phyloP scores from a whole-genome alignment of 192 early-diverging fungal species.

The Jimgerdemannia flammicorona region DNA sequence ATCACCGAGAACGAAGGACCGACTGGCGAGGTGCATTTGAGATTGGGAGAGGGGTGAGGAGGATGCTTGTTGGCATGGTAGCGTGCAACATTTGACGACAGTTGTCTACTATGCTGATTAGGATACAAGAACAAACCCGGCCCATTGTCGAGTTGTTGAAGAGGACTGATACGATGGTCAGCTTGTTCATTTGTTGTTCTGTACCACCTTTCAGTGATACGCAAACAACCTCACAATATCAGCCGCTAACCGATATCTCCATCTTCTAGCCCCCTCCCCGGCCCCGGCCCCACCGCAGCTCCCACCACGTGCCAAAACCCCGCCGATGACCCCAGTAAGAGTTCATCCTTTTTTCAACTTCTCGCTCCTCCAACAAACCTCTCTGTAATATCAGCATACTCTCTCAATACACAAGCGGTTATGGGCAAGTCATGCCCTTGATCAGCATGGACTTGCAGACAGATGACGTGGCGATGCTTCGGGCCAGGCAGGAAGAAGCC shows the following conservation, averaged over 20 bases:
- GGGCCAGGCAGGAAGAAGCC: conserved; percentile 58
- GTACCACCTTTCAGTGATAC: no score
- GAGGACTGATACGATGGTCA: conserved; percentile 60
- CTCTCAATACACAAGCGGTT: conserved; percentile 27
- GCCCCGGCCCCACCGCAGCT: not conserved
- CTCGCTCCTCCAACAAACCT: no score
- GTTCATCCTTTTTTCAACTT: no score
- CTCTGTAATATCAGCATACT: not conserved
- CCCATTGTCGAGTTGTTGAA: conserved; percentile 72
- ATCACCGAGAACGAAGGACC: conserved; percentile 55
- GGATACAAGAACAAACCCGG: conserved; percentile 64
- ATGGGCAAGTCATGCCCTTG: conserved; percentile 61
- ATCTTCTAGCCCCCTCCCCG: not conserved
- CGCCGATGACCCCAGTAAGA: not conserved
- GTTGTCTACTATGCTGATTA: not conserved
- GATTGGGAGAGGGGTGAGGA: no score
- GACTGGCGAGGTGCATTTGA: conserved; percentile 37
- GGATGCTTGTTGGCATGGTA: not conserved
- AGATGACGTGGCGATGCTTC: conserved; percentile 63
- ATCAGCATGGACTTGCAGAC: conserved; percentile 70
- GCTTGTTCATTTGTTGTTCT: not conserved
- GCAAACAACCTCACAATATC: no score
- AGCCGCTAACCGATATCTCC: no score
- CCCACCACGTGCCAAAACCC: not conserved
- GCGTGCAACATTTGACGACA: not conserved